Evolutionary conservation across 148 eudicot genomes (phyloP), one percentile per base, ranked within the genome.

Genomic region (Rhododendron mucronatum): DNA sequence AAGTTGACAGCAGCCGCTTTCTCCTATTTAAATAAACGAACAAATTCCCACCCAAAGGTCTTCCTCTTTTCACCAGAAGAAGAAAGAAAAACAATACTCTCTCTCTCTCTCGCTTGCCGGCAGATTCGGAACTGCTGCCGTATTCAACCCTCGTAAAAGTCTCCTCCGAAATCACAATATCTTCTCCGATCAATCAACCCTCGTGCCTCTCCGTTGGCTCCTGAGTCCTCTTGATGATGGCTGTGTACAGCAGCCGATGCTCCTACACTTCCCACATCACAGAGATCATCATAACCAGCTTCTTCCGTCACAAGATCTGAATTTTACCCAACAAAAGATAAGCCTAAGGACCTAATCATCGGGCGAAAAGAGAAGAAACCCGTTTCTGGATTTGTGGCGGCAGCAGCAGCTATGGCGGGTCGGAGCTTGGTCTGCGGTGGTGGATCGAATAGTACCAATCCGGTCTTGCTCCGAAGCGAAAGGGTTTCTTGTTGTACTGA

Each of bases 211-310:
- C 73, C 15, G 13, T 67, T 67, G 76, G 76, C 18, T 71, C 14
- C 37, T 71, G 76, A 28, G 20, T 5, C 61, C 6, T 5, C 18
- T 13, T 33, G 76, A 4, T 71, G 76, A 71, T 71, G 76, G 76
- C 37, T 75, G 92, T 93, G 87, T 87, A 85, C 76, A 86, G 88
- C 86, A 87, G 88, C 77, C 86, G 96, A 59, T 91, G 93, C 84
- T 95, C 98, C 47, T 94, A 93, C 87, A 91, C 97, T 48, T 93
- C 97, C 45, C 95, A 94, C 84, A 95, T 94, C 85, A 95, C 98
- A 4, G 93, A 91, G 83, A 90, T 95, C 89, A 95, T 95, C 89
- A 92, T 94, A 90, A 95, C 98, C 88, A 95, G 98, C 91, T 94
- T 95, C 75, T 95, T 95, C 81, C 94, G 97, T 82, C 96, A 94